A percentile compares a stretch with the other conserved stretches of the same genome.
Conservation (phyloP, 2,329 filamentous ascomycete genomes). For the Apiospora saccharicola region DNA sequence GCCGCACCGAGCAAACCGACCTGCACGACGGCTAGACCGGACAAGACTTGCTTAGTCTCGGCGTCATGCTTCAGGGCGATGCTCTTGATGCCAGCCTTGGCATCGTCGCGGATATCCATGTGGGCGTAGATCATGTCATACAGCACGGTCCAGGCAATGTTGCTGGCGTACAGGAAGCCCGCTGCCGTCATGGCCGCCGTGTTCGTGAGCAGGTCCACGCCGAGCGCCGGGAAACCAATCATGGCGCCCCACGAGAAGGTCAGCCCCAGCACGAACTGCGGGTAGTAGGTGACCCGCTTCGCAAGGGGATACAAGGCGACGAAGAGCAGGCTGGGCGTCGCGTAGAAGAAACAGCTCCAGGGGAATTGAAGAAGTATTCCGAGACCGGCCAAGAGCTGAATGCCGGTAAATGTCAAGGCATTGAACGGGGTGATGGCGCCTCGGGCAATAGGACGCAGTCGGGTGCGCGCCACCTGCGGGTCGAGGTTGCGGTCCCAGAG, state of each 20-base stretch:
- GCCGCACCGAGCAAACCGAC: conserved; percentile 74
- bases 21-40: conserved; percentile 73
- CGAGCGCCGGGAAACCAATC: conserved; percentile 86
- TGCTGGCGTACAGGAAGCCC: conserved; percentile 76
- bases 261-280: conserved; percentile 81
- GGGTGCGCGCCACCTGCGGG: conserved; percentile 77
- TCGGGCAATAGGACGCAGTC: conserved; percentile 81
- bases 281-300: conserved; percentile 88
- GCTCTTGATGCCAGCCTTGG: conserved; percentile 86
- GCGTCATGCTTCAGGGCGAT: conserved; percentile 82
- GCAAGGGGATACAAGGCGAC: conserved; percentile 82
- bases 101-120: conserved; percentile 88
- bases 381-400: conserved; percentile 76
- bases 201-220: conserved; percentile 75
- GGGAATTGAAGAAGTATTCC: conserved; percentile 81
- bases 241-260: conserved; percentile 91
- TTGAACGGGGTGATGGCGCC: conserved; percentile 75
- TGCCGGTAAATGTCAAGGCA: conserved; percentile 77
- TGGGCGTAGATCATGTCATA: conserved; percentile 96
- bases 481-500: conserved; percentile 90
- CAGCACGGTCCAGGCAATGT: conserved; percentile 84
- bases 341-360: conserved; percentile 76
- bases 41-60: conserved; percentile 78
- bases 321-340: conserved; percentile 75
- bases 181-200: conserved; percentile 70